phyloP scores from a whole-genome alignment of 2,329 filamentous ascomycete species.

The Davidsoniella neocaledoniae region DNA sequence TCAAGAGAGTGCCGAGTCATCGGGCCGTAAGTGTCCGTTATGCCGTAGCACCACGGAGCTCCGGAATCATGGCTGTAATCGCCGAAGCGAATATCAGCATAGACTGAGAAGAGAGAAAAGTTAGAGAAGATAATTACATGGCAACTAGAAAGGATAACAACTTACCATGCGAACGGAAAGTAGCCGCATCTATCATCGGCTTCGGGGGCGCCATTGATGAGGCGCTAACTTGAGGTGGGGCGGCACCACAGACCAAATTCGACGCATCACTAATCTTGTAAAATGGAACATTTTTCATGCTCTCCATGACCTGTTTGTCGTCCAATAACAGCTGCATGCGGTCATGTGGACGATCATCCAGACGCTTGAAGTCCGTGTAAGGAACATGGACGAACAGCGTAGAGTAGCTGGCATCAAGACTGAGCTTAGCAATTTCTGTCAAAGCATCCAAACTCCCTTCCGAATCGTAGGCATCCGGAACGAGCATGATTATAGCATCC shows the following conservation, averaged over 20 bases:
- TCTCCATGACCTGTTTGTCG: too few species aligned
- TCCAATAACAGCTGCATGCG: too few species aligned
- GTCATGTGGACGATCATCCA: background rate
- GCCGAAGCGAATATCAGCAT: slow-evolving; percentile 3
- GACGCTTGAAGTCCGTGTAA: background rate
- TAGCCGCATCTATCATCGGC: background rate
- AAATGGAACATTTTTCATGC: too few species aligned
- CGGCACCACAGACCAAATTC: too few species aligned
- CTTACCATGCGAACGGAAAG: background rate
- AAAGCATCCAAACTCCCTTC: too few species aligned
- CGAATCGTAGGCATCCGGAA: too few species aligned
- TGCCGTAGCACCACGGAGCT: background rate
- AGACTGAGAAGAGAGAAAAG: background rate
- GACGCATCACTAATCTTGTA: background rate
- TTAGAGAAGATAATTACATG: background rate
- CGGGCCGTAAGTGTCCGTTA: background rate
- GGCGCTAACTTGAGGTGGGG: background rate
- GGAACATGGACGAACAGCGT: background rate
- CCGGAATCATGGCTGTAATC: slow-evolving; percentile 1
- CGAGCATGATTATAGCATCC: too few species aligned
- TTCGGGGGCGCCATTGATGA: background rate
- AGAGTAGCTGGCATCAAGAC: too few species aligned
- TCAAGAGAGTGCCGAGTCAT: background rate
- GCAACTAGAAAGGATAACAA: background rate
- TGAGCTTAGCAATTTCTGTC: too few species aligned